These are phyloP conservation scores for Gremmenia infestans DNA, from an alignment of 2,329 filamentous ascomycete species.

Conservation along the genomic window DNA sequence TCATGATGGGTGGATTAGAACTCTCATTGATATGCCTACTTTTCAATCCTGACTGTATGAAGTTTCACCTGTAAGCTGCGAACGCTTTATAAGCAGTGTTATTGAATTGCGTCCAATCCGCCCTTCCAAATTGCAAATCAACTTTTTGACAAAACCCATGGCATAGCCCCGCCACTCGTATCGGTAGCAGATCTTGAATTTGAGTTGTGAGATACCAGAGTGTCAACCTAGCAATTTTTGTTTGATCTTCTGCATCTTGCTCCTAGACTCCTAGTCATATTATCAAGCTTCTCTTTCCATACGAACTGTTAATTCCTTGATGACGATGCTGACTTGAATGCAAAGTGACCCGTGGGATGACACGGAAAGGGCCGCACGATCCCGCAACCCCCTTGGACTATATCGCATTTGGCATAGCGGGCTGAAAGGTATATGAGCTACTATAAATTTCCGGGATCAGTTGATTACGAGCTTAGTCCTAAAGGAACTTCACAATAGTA, in stretches of 20 bases:
- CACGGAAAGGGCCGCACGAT: conserved; percentile 8
- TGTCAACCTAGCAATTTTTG: background rate
- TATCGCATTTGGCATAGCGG: background rate
- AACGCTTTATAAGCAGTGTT: no score
- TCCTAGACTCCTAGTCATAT: background rate
- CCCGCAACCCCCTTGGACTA: background rate
- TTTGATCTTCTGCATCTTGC: background rate
- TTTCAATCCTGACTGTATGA: no score
- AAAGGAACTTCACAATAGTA: background rate
- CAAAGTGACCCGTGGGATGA: background rate
- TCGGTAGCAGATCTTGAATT: no score
- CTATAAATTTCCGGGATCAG: no score
- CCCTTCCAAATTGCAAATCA: no score
- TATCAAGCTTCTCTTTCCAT: background rate
- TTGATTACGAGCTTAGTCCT: no score
- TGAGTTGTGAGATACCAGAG: background rate
- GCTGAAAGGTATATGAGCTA: background rate
- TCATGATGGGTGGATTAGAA: no score
- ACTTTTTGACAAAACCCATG: no score
- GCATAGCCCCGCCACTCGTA: no score
- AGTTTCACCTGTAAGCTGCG: no score
- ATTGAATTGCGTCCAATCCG: no score
- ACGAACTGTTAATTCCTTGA: background rate
- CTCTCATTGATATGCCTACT: no score
- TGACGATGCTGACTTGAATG: background rate